Base-by-base conservation (phyloP, 225 moss, liverwort and hornwort genomes). In the Sphagnum tenellum region DNA sequence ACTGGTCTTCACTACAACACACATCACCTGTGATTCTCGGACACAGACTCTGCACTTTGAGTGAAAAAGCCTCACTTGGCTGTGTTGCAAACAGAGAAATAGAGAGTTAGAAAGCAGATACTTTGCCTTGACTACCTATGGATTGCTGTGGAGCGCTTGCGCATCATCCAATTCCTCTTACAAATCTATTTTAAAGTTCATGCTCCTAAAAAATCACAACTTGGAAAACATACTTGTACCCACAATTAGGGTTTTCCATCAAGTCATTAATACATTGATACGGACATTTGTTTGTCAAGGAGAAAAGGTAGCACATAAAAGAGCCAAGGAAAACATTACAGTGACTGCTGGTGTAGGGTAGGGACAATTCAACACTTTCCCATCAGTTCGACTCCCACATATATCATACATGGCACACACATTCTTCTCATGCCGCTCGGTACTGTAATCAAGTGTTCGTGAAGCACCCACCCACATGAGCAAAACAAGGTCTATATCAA, bases 1-100 rank as follows among this genome's bases (percentile, higher is more conserved):
- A 98, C 60, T 98, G 96, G 71, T 80, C 71, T 70, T 77, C 86
- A 45, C 86, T 82, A 77, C 96, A 98, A 78, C 96, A 98, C 53
- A 92, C 77, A 72, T 87, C 74, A 53, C 89, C 90, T 58, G 90
- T 89, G 74, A 98, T 75, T 55, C 74, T 84, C 45, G 96, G 96
- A 62, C 96, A 98, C 45, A 98, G 75, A 76, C 96, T 98, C 73
- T 98, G 92, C 74, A 98, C 67, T 73, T 98, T 98, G 63, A 90
- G 79, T 50, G 96, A 87, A 67, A 98, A 83, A 9, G 75, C 73
- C 69, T 90, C 92, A 66, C 77, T 80, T 55, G 96, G 92, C 96
- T 98, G 89, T 64, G 29, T 29, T 29, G 29, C 29, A 29, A 29
- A 29, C 29, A 29, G 29, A 29, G 29, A 29, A 29, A 29, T 29